These are phyloP conservation scores for Penicillium olsonii DNA, from an alignment of 2,329 filamentous ascomycete species.

Conservation along the genomic window DNA sequence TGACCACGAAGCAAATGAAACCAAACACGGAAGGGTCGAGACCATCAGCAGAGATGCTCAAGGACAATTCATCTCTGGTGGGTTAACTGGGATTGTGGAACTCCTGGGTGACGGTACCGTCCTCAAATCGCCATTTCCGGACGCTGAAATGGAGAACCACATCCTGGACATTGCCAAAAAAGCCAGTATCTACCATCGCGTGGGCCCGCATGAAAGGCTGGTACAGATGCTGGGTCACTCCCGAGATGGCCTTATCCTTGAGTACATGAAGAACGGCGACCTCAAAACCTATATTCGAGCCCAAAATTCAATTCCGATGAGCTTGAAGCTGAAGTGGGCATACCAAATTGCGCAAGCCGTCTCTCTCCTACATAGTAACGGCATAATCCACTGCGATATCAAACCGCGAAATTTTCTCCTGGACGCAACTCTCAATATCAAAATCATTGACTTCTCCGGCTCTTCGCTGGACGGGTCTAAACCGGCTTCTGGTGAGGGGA, in stretches of 20 bases:
- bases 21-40: not conserved
- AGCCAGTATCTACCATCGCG: slow-evolving; percentile 15
- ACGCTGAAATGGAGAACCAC: slow-evolving; percentile 12
- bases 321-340: slow-evolving; percentile 30
- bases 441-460: slow-evolving; percentile 31
- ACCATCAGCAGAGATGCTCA: slow-evolving; percentile 2
- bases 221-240: slow-evolving; percentile 14
- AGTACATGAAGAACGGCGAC: slow-evolving; percentile 18
- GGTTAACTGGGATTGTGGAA: slow-evolving; percentile 20
- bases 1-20: not conserved
- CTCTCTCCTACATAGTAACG: slow-evolving; percentile 35
- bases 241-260: slow-evolving; percentile 15
- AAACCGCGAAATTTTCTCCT: slow-evolving; percentile 44
- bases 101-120: slow-evolving; percentile 19
- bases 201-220: slow-evolving; percentile 15
- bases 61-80: slow-evolving; percentile 11
- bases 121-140: slow-evolving; percentile 16
- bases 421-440: slow-evolving; percentile 36
- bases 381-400: slow-evolving; percentile 45
- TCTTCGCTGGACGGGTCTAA: slow-evolving; percentile 18
- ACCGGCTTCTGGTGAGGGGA: slow-evolving; percentile 8
- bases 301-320: slow-evolving; percentile 13
- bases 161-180: slow-evolving; percentile 20
- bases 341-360: slow-evolving; percentile 35
- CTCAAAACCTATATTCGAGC: slow-evolving; percentile 16